Conservation (phyloP, 768 basidiomycete genomes). For the Sarcomyxa edulis region DNA sequence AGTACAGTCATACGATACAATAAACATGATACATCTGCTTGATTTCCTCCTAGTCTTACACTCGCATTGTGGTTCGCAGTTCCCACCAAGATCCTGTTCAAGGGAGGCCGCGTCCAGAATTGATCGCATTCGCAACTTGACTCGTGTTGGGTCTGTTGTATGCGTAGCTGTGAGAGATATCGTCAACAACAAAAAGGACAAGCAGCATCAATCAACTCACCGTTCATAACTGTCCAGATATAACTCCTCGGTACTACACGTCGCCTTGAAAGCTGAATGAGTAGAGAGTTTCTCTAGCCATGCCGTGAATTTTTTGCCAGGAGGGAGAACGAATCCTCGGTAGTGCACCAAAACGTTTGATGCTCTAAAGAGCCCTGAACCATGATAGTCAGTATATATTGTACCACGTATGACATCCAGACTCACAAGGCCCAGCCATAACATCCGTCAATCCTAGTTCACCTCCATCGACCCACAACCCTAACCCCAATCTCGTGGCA, state of each 20-base stretch:
- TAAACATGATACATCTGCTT: too few relatives aligned
- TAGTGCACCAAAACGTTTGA: slow-evolving; percentile 61
- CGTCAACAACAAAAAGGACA: slow-evolving; percentile 1
- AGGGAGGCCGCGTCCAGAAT: slow-evolving; percentile 57
- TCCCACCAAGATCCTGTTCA: too few relatives aligned
- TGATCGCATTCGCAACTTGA: slow-evolving; percentile 72
- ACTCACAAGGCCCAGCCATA: slow-evolving; percentile 67
- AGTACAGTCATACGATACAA: too few relatives aligned
- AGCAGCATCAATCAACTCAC: slow-evolving; percentile 22
- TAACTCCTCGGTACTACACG: slow-evolving; percentile 62
- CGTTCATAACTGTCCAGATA: slow-evolving; percentile 73
- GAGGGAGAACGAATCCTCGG: slow-evolving; percentile 56
- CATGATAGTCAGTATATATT: not conserved
- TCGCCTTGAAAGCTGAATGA: slow-evolving; percentile 60
- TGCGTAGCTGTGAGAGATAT: slow-evolving; percentile 47
- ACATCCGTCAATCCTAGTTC: slow-evolving; percentile 61
- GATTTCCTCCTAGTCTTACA: too few relatives aligned
- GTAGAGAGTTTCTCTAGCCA: slow-evolving; percentile 51
- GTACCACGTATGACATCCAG: slow-evolving; percentile 3
- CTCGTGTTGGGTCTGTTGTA: slow-evolving; percentile 76
- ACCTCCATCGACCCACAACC: slow-evolving; percentile 55
- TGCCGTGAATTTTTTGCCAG: slow-evolving; percentile 39
- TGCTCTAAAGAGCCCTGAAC: slow-evolving; percentile 66
- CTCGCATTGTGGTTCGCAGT: too few relatives aligned
- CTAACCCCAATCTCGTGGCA: slow-evolving; percentile 36